Evolutionary conservation across 345 rosid species (phyloP).

Genomic region (Arabidopsis suecica): DNA sequence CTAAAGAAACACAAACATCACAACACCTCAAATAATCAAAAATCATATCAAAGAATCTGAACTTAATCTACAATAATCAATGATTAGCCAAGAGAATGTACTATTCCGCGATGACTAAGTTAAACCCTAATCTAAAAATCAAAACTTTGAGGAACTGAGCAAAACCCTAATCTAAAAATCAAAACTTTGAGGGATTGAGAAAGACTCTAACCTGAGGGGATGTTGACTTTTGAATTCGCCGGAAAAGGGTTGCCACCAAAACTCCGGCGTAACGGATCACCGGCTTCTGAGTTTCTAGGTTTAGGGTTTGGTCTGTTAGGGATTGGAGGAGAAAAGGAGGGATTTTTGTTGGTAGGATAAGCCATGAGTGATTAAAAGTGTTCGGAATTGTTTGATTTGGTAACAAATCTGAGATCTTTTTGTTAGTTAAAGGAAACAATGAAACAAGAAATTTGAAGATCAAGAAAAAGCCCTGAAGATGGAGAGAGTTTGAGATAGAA

Average conservation of each 20-base stretch:
- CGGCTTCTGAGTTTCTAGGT: slow-evolving; percentile 63
- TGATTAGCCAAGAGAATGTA: neutral
- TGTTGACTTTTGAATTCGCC: slow-evolving; percentile 49
- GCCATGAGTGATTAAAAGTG: slow-evolving; percentile 36
- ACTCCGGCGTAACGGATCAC: slow-evolving; percentile 72
- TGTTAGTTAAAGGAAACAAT: neutral
- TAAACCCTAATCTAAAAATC: too few species aligned
- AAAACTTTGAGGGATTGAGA: neutral
- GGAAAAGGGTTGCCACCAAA: slow-evolving; percentile 63
- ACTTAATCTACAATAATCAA: slow-evolving; percentile 7
- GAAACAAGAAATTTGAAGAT: slow-evolving; percentile 10
- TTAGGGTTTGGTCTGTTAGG: slow-evolving; percentile 49
- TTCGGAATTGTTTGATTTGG: slow-evolving; percentile 2
- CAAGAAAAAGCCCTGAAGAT: slow-evolving; percentile 1
- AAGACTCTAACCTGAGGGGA: slow-evolving; percentile 61
- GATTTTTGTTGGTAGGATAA: slow-evolving; percentile 33
- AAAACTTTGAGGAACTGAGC: too few species aligned
- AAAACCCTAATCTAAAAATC: neutral
- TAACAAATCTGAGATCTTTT: slow-evolving; percentile 28
- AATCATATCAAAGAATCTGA: neutral
- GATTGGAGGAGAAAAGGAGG: slow-evolving; percentile 41
- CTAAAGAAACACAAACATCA: slow-evolving; percentile 42
- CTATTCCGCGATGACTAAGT: too few species aligned
- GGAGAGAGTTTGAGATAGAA: slow-evolving; percentile 6
- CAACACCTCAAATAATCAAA: neutral